Base-by-base conservation (phyloP, 2,329 filamentous ascomycete genomes). In the Phoma sp. region DNA sequence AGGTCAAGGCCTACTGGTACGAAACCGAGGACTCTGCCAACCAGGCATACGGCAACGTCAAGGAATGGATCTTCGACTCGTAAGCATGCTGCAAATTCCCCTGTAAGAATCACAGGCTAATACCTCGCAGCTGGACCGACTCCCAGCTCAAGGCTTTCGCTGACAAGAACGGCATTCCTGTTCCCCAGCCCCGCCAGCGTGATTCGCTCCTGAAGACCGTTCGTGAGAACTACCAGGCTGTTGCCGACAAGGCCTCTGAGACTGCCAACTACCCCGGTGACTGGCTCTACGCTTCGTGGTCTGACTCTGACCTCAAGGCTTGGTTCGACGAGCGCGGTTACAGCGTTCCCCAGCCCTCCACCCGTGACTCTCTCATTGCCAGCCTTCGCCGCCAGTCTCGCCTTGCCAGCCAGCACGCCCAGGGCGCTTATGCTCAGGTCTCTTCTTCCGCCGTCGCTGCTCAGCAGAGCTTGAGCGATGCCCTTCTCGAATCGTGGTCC, bases 101-200 rank as follows among this genome's bases (percentile, higher is more conserved):
- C 17, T 7, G 2, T 18, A 15, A 9, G 5, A 11, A 1, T n/a
- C 34, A 26, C 5, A 9, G 21, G 60, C 77, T 84, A 69, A 83
- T 66, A 45, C 47, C 14, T 11, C 37, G 7, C 60, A 95, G 91
- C 55, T 97, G 93, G 91, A 88, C 89, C 62, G 93, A 98, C 53
- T 97, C 92, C 62, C 89, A 96, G 74, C 83, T 99, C 64, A 97
- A 98, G 83, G 80, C 90, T 1, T 98, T 98, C 78, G 89, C 92
- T 60, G 93, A 98, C 76, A 89, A 89, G 74, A 85, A 98, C 75
- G 84, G 84, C 60, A 92, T 99, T 67, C 91, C 92, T 53, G 90
- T 90, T 62, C 92, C 93, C 49, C 90, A 96, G 68, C 93, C 93
- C 53, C 90, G 90, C 69, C 89, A 89, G 68, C 90, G 92, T 68